Evolutionary conservation across 2,329 filamentous ascomycete species (phyloP), one percentile per base, ranked within the genome.

Genomic region (Cadophora sp.): DNA sequence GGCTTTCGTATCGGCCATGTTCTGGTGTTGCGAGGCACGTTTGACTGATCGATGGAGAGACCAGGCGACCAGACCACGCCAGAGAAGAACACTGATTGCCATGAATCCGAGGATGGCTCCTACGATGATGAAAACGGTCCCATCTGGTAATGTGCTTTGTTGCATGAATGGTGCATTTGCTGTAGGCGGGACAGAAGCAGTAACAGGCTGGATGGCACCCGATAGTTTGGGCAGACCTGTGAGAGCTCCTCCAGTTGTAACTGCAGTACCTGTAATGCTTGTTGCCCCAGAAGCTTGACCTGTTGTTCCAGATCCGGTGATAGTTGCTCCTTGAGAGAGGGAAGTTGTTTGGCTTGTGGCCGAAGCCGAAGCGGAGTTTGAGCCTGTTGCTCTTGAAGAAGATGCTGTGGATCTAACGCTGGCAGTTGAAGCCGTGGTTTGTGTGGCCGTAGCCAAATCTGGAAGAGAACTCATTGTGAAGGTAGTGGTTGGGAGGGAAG

Each of bases 71-170:
- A 97, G 86, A 60, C 85, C 90, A 68, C 95, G 92, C 96, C 96
- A 99, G 66, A 91, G 84, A 14, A 99, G 84, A 53, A 98, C 87
- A n/a, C 89, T 89, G 9, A 93, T 82, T 13, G 89, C 93, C 70
- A 97, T 87, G 71, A 94, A 90, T 18, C 93, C 96, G 7, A 99
- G 86, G 33, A 93, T 90, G 30, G 94, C 91, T 55, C 96, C 96
- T 0, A 98, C 96, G 24, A 89, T 91, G 74, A 99, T 99, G 81
- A 99, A 99, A 67, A 99, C 91, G 4, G 95, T 97, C 64, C 96
- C 96, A 75, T 98, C 92, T 2, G 96, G 96, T 13, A 94, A 84
- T 62, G 81, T 89, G 0, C 94, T 96, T 75, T 90, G 89, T 76
- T 94, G 90, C 93, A 98, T 97, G 78, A 93, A 99, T 18, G 95